Percentiles rank a stretch among this genome's conserved stretches.
Evolutionary conservation across 495 filamentous ascomycete species (phyloP).

Genomic region (Hypoxylon subgilvum): DNA sequence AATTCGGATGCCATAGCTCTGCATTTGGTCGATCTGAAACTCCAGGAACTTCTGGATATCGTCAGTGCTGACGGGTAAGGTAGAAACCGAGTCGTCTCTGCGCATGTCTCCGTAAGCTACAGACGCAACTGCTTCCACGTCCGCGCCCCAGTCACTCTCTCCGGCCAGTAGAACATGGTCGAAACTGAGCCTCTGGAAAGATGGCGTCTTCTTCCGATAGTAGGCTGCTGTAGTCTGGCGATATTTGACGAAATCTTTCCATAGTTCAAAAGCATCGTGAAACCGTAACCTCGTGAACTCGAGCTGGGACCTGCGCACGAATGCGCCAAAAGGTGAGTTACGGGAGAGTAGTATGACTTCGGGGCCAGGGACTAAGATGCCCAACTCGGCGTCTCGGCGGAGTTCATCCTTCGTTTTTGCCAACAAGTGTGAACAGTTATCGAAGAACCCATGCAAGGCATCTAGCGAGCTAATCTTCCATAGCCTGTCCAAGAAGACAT

Average conservation of each 20-base stretch:
- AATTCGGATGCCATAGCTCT: conserved; percentile 72
- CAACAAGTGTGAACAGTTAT: conserved; percentile 60
- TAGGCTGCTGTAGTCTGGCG: conserved; percentile 72
- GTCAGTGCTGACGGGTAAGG: conserved; percentile 68
- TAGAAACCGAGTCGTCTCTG: conserved; percentile 50
- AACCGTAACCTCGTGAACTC: conserved; percentile 85
- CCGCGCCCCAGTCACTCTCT: conserved; percentile 52
- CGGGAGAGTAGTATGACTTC: conserved; percentile 61
- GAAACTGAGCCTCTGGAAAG: conserved; percentile 65
- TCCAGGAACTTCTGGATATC: conserved; percentile 85
- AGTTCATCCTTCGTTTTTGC: conserved; percentile 66
- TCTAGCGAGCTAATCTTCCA: conserved; percentile 86
- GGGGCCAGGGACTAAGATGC: conserved; percentile 31
- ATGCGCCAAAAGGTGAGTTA: conserved; percentile 83
- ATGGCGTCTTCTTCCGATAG: conserved; percentile 74
- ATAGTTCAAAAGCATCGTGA: conserved; percentile 73
- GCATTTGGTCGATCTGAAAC: conserved; percentile 84
- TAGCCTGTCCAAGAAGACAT: conserved; percentile 79
- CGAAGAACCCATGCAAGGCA: conserved; percentile 75
- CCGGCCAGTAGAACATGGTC: conserved; percentile 67
- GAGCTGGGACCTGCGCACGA: conserved; percentile 74
- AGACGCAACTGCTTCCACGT: conserved; percentile 58
- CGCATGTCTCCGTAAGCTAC: conserved; percentile 69
- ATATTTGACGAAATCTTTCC: conserved; percentile 80
- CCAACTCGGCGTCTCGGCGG: conserved; percentile 53